Evolutionary conservation across 805 yeast genomes (phyloP).

Genomic region (Maudiozyma bulderi): DNA sequence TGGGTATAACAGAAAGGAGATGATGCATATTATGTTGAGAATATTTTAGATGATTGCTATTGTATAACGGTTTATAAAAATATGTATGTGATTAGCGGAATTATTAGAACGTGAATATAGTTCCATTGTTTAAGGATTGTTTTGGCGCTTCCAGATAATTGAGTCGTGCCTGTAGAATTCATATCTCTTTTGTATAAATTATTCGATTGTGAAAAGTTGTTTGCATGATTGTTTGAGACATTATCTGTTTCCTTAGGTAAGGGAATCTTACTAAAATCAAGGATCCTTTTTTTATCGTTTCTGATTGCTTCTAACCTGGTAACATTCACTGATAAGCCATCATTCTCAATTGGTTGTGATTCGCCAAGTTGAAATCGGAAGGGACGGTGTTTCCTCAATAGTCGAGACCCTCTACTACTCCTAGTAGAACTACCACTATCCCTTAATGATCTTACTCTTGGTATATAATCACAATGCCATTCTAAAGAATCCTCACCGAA

Average conservation of each 20-base stretch:
- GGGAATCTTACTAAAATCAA: background rate
- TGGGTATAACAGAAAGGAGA: too few relatives aligned
- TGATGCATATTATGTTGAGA: too few relatives aligned
- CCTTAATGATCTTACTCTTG: slow-evolving; percentile 1
- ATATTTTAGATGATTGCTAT: too few relatives aligned
- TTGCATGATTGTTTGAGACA: too few relatives aligned
- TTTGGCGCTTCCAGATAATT: too few relatives aligned
- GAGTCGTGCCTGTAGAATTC: too few relatives aligned
- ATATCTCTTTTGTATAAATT: too few relatives aligned
- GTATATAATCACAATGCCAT: slow-evolving; percentile 14
- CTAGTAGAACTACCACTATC: slow-evolving; percentile 1
- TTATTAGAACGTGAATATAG: too few relatives aligned
- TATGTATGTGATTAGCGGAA: too few relatives aligned
- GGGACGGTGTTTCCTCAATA: background rate
- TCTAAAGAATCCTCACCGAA: slow-evolving; percentile 10
- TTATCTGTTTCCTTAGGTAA: background rate
- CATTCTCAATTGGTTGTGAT: background rate
- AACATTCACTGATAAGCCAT: background rate
- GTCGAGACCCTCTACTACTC: background rate
- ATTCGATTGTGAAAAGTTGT: too few relatives aligned
- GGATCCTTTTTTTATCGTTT: background rate
- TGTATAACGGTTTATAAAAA: too few relatives aligned
- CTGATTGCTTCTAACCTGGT: background rate
- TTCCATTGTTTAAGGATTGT: too few relatives aligned
- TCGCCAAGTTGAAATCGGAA: background rate